Percentiles rank a stretch among this genome's conserved stretches.
phyloP scores from a whole-genome alignment of 1,284 basidiomycete species.

The Inonotus obliquus region DNA sequence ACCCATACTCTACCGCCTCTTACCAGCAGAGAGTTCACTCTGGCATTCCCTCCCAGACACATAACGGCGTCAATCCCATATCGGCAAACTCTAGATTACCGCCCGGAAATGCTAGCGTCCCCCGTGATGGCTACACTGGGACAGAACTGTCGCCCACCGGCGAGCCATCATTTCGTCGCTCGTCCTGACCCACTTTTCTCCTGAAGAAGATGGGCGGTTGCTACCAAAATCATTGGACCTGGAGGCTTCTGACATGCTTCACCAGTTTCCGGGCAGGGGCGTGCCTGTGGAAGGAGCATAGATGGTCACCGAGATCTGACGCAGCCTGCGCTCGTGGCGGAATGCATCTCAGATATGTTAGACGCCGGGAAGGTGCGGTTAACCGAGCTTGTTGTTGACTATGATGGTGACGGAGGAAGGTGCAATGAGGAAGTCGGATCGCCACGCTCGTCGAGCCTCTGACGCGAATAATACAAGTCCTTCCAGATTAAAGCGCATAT shows the following conservation, averaged over 20 bases:
- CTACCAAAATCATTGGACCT: background rate
- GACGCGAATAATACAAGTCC: background rate
- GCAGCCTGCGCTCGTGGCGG: constrained; percentile 6
- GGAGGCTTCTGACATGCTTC: background rate
- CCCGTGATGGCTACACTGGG: constrained; percentile 12
- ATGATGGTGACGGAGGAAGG: background rate
- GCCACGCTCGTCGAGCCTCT: background rate
- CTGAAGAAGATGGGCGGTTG: constrained; percentile 5
- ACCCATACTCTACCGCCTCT: constrained; percentile 11
- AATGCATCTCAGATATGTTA: background rate
- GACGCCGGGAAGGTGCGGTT: background rate
- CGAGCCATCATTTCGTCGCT: constrained; percentile 16
- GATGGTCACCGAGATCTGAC: background rate
- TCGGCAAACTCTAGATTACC: constrained; percentile 1
- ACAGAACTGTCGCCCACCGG: constrained; percentile 8
- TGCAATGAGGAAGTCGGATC: background rate
- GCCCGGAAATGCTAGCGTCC: background rate
- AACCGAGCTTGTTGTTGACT: background rate
- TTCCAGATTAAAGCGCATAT: constrained; percentile 4
- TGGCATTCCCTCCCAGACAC: constrained; percentile 4
- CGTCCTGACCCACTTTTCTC: constrained; percentile 13
- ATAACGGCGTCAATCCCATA: background rate
- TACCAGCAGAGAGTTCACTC: constrained; percentile 13
- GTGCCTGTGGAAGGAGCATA: background rate
- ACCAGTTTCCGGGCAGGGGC: background rate